phyloP scores from a whole-genome alignment of 176 grass and related monocot genomes.

The Oryza coarctata region DNA sequence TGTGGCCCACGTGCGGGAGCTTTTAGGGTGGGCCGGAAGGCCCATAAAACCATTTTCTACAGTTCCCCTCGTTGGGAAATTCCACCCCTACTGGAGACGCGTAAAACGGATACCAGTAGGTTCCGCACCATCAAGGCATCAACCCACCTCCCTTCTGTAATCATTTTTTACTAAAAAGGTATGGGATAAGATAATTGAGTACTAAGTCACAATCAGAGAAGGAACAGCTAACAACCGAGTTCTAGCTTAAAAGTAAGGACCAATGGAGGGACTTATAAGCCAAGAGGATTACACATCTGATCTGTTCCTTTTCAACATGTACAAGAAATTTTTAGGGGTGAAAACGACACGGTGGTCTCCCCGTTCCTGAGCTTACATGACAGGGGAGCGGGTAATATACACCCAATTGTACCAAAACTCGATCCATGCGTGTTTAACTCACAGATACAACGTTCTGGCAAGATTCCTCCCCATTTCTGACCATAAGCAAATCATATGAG shows the following conservation, averaged over 20 bases:
- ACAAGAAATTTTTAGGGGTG: conserved; percentile 39
- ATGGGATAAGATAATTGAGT: neutral
- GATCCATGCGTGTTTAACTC: conserved; percentile 28
- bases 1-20: too few relatives aligned
- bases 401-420: conserved; percentile 50
- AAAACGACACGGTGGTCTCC: conserved; percentile 18
- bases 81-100: too few relatives aligned
- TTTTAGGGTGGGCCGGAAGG: too few relatives aligned
- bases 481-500: conserved; percentile 20
- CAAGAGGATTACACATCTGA: conserved; percentile 40
- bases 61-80: too few relatives aligned
- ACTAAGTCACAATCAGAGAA: neutral
- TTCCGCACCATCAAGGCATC: too few relatives aligned
- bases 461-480: conserved; percentile 53
- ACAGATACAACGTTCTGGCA: conserved; percentile 51
- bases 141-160: neutral
- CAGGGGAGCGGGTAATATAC: conserved; percentile 48
- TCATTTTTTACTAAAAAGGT: neutral
- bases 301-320: conserved; percentile 49
- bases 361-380: conserved; percentile 53
- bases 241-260: conserved; percentile 19
- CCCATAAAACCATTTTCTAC: too few relatives aligned
- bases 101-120: too few relatives aligned
- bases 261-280: conserved; percentile 31
- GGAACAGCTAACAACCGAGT: neutral